These are phyloP conservation scores for Hypoxylon sp. DNA, from an alignment of 2,329 filamentous ascomycete genomes.

Conservation along the genomic window DNA sequence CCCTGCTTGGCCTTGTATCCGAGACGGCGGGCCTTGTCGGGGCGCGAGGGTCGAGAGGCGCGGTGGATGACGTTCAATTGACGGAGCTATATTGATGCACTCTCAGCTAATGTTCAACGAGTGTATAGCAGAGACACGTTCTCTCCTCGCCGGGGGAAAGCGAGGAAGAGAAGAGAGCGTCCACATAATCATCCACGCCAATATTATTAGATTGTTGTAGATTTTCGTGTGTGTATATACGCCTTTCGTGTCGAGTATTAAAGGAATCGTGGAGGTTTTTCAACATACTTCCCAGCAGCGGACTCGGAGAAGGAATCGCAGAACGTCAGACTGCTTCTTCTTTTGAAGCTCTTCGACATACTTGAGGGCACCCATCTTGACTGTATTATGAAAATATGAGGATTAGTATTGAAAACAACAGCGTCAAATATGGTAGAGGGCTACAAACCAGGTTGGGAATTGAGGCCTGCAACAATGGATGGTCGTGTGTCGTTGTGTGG, in stretches of 20 bases:
- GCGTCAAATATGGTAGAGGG: not conserved
- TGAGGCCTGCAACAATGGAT: constrained; percentile 56
- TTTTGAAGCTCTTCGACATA: constrained; percentile 99
- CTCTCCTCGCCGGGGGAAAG: constrained; percentile 49
- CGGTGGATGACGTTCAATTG: constrained; percentile 99
- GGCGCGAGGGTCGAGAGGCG: constrained; percentile 96
- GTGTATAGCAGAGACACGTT: constrained; percentile 85
- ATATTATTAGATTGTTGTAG: constrained; percentile 51
- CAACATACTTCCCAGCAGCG: constrained; percentile 99
- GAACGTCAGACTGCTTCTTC: constrained; percentile 99
- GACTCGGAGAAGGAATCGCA: constrained; percentile 99
- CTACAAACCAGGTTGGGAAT: constrained; percentile 56
- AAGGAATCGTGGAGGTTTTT: constrained; percentile 59
- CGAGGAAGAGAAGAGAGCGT: constrained; percentile 53
- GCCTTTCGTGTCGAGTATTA: constrained; percentile 49
- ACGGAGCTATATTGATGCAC: constrained; percentile 99
- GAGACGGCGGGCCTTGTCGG: constrained; percentile 99
- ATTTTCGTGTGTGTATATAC: constrained; percentile 49
- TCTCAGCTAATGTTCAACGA: constrained; percentile 99
- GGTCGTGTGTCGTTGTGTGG: constrained; percentile 54
- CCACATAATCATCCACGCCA: constrained; percentile 55
- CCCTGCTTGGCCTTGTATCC: constrained; percentile 99
- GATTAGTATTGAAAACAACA: constrained; percentile 46
- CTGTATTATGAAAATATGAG: constrained; percentile 54
- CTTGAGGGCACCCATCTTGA: constrained; percentile 99